Conservation (phyloP, 371 early-diverging fungal species). For the Mucor racemosus region DNA sequence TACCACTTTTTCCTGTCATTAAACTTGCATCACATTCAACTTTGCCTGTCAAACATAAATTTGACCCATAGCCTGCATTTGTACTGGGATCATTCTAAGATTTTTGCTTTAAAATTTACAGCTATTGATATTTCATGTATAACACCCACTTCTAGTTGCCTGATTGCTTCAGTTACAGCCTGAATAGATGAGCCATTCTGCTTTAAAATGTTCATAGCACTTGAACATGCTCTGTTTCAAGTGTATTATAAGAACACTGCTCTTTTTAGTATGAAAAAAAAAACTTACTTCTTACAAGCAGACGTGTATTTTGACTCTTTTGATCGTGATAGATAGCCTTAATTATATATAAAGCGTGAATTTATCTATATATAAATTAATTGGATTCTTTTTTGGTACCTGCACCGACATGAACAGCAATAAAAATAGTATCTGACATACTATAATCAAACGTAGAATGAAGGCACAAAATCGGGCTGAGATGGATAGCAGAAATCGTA, state of each 20-base stretch:
- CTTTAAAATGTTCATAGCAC: slow-evolving; percentile 35
- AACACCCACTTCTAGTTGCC: slow-evolving; percentile 42
- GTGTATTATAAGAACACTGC: not conserved
- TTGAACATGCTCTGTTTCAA: slow-evolving; percentile 35
- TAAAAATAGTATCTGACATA: slow-evolving; percentile 39
- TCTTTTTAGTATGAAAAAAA: too few species aligned
- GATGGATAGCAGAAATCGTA: not conserved
- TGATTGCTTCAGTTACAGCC: slow-evolving; percentile 42
- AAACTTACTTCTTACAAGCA: slow-evolving; percentile 50
- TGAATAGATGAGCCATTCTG: slow-evolving; percentile 27
- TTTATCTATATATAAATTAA: not conserved
- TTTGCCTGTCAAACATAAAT: slow-evolving; percentile 72
- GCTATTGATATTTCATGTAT: not conserved
- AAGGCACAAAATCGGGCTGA: not conserved
- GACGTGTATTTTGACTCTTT: slow-evolving; percentile 52
- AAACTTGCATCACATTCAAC: slow-evolving; percentile 90
- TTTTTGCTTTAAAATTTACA: too few species aligned
- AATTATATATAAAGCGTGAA: not conserved
- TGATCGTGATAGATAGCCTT: slow-evolving; percentile 40
- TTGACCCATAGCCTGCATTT: slow-evolving; percentile 75
- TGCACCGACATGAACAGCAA: slow-evolving; percentile 68
- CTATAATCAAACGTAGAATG: not conserved
- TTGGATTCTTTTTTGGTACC: slow-evolving; percentile 30
- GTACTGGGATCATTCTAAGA: slow-evolving; percentile 55
- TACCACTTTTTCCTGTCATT: slow-evolving; percentile 70